phyloP scores from a whole-genome alignment of 2,329 filamentous ascomycete genomes.

The Macrophomina tecta region DNA sequence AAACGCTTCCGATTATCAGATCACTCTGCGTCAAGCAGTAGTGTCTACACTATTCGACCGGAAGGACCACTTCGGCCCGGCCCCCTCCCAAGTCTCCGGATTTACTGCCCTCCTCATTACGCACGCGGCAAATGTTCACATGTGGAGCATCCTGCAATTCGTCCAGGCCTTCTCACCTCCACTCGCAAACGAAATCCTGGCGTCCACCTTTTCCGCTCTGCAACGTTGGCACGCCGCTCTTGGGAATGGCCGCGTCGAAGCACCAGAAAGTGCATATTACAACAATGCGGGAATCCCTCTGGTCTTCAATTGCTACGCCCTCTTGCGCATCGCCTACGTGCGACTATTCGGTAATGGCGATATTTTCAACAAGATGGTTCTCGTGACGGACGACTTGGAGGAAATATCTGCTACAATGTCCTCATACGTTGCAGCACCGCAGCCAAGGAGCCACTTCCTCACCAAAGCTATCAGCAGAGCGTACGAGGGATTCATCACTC shows the following conservation, averaged over 20 bases:
- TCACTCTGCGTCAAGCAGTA: conserved; percentile 36
- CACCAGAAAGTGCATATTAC: conserved; percentile 30
- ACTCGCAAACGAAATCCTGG: background rate
- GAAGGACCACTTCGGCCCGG: conserved; percentile 27
- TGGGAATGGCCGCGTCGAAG: conserved; percentile 27
- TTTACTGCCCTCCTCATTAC: conserved; percentile 43
- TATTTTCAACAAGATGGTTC: conserved; percentile 38
- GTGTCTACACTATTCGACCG: conserved; percentile 36
- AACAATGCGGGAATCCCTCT: conserved; percentile 38
- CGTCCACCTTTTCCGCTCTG: conserved; percentile 37
- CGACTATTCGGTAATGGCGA: conserved; percentile 39
- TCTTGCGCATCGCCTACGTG: conserved; percentile 43
- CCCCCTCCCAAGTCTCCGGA: conserved; percentile 32
- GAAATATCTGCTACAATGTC: conserved; percentile 34
- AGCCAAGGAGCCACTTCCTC: conserved; percentile 36
- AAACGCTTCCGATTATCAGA: background rate
- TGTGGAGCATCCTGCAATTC: conserved; percentile 43
- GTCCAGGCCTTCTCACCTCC: conserved; percentile 34
- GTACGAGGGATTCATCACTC: conserved; percentile 37
- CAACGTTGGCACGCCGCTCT: conserved; percentile 36
- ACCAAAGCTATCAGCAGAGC: conserved; percentile 39
- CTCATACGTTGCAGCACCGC: conserved; percentile 36
- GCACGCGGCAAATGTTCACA: conserved; percentile 45
- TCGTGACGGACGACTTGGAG: conserved; percentile 38
- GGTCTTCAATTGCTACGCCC: conserved; percentile 43